phyloP scores from a whole-genome alignment of 148 eudicot genomes.

The Rhododendron ovatum region DNA sequence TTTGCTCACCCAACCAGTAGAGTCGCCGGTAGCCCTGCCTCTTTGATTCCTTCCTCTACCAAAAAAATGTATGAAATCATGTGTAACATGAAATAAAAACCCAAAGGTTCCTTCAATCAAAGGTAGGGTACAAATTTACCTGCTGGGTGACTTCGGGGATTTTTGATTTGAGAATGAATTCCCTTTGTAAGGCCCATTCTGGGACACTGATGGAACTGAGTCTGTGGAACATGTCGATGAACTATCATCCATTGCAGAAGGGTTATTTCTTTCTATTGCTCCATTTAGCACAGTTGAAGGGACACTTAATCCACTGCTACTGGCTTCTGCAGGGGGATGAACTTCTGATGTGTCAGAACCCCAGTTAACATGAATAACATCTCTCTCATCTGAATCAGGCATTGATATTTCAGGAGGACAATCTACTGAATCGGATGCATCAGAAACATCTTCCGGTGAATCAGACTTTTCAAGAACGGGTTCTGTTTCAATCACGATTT shows the following conservation, averaged over 20 bases:
- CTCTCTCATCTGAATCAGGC: slow-evolving; percentile 56
- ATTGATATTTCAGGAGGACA: slow-evolving; percentile 43
- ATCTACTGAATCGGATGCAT: slow-evolving; percentile 63
- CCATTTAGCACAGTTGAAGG: slow-evolving; percentile 56
- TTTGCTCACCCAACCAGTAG: background rate
- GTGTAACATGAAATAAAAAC: background rate
- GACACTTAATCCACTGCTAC: slow-evolving; percentile 39
- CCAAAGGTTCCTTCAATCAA: background rate
- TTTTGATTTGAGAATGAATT: slow-evolving; percentile 33
- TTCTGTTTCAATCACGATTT: slow-evolving; percentile 22
- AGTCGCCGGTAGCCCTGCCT: background rate
- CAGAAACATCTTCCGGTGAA: slow-evolving; percentile 59
- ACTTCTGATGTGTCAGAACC: slow-evolving; percentile 65
- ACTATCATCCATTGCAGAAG: slow-evolving; percentile 61
- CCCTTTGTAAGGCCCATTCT: slow-evolving; percentile 45
- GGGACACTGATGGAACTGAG: slow-evolving; percentile 50
- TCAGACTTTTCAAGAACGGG: slow-evolving; percentile 43
- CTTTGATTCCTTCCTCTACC: background rate
- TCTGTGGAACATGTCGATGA: slow-evolving; percentile 80
- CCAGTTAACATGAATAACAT: slow-evolving; percentile 59
- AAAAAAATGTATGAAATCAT: background rate
- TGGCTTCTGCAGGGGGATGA: slow-evolving; percentile 49
- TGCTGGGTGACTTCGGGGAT: background rate
- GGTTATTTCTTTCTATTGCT: slow-evolving; percentile 30
- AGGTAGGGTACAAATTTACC: background rate